phyloP scores from a whole-genome alignment of 169 alveolate genomes.

The Plasmodium chabaudi region DNA sequence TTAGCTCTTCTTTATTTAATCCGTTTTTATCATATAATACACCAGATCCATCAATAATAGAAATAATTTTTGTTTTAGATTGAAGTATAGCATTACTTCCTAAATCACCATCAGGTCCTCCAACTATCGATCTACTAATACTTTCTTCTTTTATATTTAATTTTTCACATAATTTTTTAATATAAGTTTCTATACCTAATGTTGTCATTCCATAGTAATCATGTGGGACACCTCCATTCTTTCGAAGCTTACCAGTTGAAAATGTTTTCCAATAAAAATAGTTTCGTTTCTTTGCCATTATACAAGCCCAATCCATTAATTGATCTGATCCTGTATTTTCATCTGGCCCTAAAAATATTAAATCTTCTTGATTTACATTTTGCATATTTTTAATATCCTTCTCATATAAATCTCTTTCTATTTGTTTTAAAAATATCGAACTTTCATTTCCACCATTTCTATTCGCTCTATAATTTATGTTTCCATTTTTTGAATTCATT shows the following conservation, averaged over 20 bases:
- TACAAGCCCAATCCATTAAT: constrained; percentile 90
- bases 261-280: constrained; percentile 87
- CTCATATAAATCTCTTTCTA: constrained; percentile 45
- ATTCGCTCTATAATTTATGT: no score
- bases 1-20: constrained; percentile 83
- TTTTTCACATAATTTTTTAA: constrained; percentile 80
- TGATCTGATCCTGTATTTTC: constrained; percentile 90
- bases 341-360: constrained; percentile 84
- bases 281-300: constrained; percentile 84
- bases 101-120: constrained; percentile 94
- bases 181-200: constrained; percentile 80
- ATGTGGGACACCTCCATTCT: constrained; percentile 92
- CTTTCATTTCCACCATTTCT: no score
- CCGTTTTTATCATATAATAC: constrained; percentile 90
- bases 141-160: constrained; percentile 80
- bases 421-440: neutral
- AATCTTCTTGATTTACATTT: constrained; percentile 2
- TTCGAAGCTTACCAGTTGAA: constrained; percentile 90
- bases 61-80: constrained; percentile 85
- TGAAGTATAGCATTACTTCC: constrained; percentile 90
- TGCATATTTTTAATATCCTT: neutral
- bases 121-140: constrained; percentile 88
- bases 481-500: no score
- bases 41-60: constrained; percentile 91
- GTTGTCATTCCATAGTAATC: constrained; percentile 93